phyloP scores from a whole-genome alignment of 2,329 filamentous ascomycete genomes.

The Botryotinia globosa region DNA sequence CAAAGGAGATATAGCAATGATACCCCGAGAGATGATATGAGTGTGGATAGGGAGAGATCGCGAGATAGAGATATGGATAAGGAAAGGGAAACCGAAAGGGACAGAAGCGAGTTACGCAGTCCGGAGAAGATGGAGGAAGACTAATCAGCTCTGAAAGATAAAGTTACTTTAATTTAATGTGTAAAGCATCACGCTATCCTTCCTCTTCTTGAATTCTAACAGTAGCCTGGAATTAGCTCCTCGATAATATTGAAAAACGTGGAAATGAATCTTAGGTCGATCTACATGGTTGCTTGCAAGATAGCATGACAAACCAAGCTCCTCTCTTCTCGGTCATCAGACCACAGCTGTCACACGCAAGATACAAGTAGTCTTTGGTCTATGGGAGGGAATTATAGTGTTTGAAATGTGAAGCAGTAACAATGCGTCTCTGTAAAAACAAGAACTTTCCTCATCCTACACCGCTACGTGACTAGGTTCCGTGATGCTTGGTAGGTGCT shows the following conservation, averaged over 20 bases:
- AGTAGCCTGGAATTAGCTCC: neutral
- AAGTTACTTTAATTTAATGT: neutral
- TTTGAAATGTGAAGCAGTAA: neutral
- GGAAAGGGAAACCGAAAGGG: neutral
- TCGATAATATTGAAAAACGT: too few species aligned
- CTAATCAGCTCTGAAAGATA: neutral
- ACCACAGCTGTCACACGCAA: neutral
- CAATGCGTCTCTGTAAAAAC: neutral
- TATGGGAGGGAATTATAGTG: neutral
- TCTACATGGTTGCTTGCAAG: neutral
- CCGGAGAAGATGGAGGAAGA: conserved; percentile 28
- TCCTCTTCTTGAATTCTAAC: too few species aligned
- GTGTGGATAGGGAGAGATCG: conserved; percentile 18
- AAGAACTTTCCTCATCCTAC: neutral
- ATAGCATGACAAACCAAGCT: neutral
- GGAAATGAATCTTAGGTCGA: neutral
- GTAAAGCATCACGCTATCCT: neutral
- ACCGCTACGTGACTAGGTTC: neutral
- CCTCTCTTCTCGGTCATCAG: neutral
- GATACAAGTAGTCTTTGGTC: neutral
- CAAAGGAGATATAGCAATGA: conserved; percentile 29
- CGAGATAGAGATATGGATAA: conserved; percentile 16
- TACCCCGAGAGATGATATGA: conserved; percentile 31
- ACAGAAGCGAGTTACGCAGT: conserved; percentile 16
- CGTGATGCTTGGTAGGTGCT: neutral